These are phyloP conservation scores for Pelargonium australe DNA, from an alignment of 441 rosid genomes.

Conservation along the genomic window DNA sequence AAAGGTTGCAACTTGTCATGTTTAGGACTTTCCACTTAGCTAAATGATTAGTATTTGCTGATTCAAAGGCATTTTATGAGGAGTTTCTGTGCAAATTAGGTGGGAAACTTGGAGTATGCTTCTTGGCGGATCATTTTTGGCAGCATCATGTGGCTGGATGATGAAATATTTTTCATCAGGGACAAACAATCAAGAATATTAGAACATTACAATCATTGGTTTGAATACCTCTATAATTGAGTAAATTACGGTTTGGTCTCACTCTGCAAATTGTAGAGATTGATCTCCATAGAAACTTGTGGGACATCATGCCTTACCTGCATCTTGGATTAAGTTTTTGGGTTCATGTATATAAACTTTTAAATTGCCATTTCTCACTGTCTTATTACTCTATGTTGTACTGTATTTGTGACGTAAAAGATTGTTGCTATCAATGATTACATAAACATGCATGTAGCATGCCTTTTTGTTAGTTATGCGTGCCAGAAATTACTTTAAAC, in stretches of 20 bases:
- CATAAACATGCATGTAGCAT: too few species aligned
- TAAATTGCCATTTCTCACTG: background rate
- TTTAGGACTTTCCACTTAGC: background rate
- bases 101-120: background rate
- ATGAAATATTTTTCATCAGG: background rate
- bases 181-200: background rate
- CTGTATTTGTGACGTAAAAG: too few species aligned
- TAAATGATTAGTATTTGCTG: background rate
- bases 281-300: background rate
- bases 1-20: background rate
- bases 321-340: background rate
- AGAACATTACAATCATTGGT: background rate
- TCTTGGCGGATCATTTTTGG: background rate
- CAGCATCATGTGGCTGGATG: background rate
- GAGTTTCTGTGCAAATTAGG: background rate
- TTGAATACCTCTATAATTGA: background rate
- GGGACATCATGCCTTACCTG: too few species aligned
- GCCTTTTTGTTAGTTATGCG: too few species aligned
- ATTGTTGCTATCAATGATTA: too few species aligned
- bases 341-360: background rate
- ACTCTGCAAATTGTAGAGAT: background rate
- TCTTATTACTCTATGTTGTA: too few species aligned
- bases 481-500: too few species aligned
- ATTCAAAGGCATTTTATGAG: too few species aligned
- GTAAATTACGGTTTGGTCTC: background rate